These are phyloP conservation scores for Neoarthrinium moseri DNA, from an alignment of 2,329 filamentous ascomycete species.

Conservation along the genomic window DNA sequence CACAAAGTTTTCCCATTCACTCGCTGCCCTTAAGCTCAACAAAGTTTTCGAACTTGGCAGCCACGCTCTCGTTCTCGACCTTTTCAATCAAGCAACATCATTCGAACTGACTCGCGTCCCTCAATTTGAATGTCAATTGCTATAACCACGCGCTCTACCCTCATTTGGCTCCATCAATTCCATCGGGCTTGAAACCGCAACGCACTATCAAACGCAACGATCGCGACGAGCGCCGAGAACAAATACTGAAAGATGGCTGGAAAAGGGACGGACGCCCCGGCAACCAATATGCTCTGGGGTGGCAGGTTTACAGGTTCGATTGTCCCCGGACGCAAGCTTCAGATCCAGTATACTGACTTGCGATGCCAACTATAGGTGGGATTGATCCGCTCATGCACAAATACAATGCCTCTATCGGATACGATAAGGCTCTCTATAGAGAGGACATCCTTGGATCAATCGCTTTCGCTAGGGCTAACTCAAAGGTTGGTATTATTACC, in stretches of 20 bases:
- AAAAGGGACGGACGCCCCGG: conserved; percentile 17
- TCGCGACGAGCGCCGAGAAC: conserved; percentile 8
- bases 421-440: conserved; percentile 74
- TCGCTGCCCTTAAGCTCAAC: conserved; percentile 1
- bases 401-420: conserved; percentile 80
- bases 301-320: conserved; percentile 57
- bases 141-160: conserved; percentile 5
- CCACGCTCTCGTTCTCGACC: conserved; percentile 2
- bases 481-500: conserved; percentile 71
- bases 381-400: conserved; percentile 83
- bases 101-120: no score
- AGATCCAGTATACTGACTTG: conserved; percentile 20
- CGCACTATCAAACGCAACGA: conserved; percentile 5
- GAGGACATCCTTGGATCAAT: conserved; percentile 80
- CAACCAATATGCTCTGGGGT: conserved; percentile 53
- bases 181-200: conserved; percentile 7
- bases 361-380: conserved; percentile 55
- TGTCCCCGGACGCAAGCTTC: conserved; percentile 10
- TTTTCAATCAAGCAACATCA: no score
- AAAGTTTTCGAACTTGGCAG: conserved; percentile 1
- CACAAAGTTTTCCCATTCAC: conserved; percentile 11
- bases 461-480: conserved; percentile 79
- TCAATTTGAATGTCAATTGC: no score
- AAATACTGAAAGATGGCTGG: conserved; percentile 14
- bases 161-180: conserved; percentile 12